These are phyloP conservation scores for Candida fluviatilis DNA, from an alignment of 805 yeast species.

Conservation along the genomic window DNA sequence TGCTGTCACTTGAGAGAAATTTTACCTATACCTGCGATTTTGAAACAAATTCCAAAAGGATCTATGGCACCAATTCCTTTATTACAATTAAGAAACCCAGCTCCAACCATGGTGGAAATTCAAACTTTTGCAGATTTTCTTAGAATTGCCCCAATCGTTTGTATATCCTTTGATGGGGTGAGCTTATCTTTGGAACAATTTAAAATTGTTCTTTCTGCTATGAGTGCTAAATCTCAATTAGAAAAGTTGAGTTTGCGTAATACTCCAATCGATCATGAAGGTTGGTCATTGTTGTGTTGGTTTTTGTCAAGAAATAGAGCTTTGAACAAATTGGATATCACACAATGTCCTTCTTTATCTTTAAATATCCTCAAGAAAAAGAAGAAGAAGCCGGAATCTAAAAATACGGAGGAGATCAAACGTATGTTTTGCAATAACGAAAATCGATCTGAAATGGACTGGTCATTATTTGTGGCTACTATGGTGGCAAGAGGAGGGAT, in stretches of 20 bases:
- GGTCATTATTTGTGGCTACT: slow-evolving; percentile 73
- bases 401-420: slow-evolving; percentile 20
- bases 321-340: slow-evolving; percentile 59
- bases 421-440: slow-evolving; percentile 47
- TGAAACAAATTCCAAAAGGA: slow-evolving; percentile 68
- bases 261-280: slow-evolving; percentile 63
- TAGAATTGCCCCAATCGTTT: slow-evolving; percentile 76
- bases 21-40: slow-evolving; percentile 84
- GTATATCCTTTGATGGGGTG: slow-evolving; percentile 77
- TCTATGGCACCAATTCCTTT: slow-evolving; percentile 70
- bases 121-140: slow-evolving; percentile 86
- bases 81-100: slow-evolving; percentile 76
- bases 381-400: slow-evolving; percentile 12
- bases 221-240: slow-evolving; percentile 60
- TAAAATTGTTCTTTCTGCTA: slow-evolving; percentile 63
- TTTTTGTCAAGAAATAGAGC: slow-evolving; percentile 62
- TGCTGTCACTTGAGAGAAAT: slow-evolving; percentile 93
- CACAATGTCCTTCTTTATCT: slow-evolving; percentile 56
- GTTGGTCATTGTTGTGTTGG: slow-evolving; percentile 79
- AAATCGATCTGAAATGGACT: slow-evolving; percentile 74
- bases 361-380: slow-evolving; percentile 40
- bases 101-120: slow-evolving; percentile 84
- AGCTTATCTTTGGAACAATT: slow-evolving; percentile 72
- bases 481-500: slow-evolving; percentile 67
- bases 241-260: slow-evolving; percentile 76